Evolutionary conservation across 176 grass and related monocot species (phyloP).

Genomic region (Zoysia japonica): DNA sequence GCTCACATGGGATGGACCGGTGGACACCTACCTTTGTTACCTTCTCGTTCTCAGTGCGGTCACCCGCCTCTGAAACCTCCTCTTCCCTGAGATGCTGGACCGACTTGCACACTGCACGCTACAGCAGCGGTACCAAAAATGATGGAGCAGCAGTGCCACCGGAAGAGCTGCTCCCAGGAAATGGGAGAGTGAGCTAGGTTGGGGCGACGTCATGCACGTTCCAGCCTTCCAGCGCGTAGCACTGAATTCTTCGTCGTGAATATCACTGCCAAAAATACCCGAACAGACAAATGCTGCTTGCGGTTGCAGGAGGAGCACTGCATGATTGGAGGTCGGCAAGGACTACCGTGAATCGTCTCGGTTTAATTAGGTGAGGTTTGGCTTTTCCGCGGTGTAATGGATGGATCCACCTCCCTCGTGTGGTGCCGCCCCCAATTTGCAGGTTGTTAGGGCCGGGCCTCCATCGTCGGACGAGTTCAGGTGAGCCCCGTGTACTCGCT

Average conservation of each 20-base stretch:
- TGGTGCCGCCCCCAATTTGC: slow-evolving; percentile 11
- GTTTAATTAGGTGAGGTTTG: neutral
- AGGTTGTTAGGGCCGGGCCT: neutral
- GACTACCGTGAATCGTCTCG: slow-evolving; percentile 5
- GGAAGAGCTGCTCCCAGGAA: slow-evolving; percentile 30
- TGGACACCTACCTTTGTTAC: slow-evolving; percentile 30
- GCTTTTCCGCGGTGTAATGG: neutral
- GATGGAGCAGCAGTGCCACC: neutral
- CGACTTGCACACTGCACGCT: neutral
- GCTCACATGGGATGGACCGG: slow-evolving; percentile 47
- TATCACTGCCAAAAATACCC: neutral
- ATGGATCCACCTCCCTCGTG: slow-evolving; percentile 25
- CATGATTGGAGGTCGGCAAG: neutral
- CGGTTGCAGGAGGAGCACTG: neutral
- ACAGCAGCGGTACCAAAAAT: neutral
- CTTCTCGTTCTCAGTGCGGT: slow-evolving; percentile 27
- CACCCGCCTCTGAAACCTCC: slow-evolving; percentile 36
- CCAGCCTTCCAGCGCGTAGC: neutral
- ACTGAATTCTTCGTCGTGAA: neutral
- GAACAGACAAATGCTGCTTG: neutral
- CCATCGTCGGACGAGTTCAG: neutral
- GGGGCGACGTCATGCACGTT: neutral
- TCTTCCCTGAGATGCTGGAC: slow-evolving; percentile 1
- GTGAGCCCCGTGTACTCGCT: neutral
- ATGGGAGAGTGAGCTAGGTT: slow-evolving; percentile 20